Base-by-base conservation (phyloP, 2,329 filamentous ascomycete genomes). In the Penicillium sp. region DNA sequence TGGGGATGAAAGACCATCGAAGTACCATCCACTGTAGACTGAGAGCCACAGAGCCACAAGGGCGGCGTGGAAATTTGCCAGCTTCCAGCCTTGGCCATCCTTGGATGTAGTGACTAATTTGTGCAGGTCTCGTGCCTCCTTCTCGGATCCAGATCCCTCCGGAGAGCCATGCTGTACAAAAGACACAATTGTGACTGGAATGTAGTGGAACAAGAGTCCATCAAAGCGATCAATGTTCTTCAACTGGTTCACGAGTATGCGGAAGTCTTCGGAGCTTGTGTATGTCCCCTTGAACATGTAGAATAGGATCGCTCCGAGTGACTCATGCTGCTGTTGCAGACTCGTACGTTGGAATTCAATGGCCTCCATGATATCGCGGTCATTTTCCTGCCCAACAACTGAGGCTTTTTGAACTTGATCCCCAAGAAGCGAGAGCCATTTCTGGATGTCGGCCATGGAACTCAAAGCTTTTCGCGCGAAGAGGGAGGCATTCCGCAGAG, bases 21-120 rank as follows among this genome's bases (percentile, higher is more conserved):
- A 82, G 71, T 92, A 96, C 80, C 91, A 90, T 3, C 91, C 91
- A 64, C 90, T 94, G 75, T 97, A 97, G 69, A 97, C 92, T 33
- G 91, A 88, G 46, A 97, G 82, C 94, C 94, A 99, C 83, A 90
- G 92, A 5, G 88, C 85, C 53, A 85, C 83, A 13, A 92, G 83
- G 4, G 91, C 88, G 45, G 92, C 90, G 66, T 92, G 88, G 13
- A 97, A 82, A 65, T 87, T 88, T 16, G 87, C 81, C 39, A 96
- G 73, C 23, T 83, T 80, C 90, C 92, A 96, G 16, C 82, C 77
- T 41, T 87, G 79, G 58, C 86, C 84, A 49, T 92, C 89, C 45
- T 84, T 78, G 19, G 84, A 82, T 38, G 84, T 82, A 63, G 88
- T 85, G 23, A 97, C 81, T 36, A 85, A 79, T 15, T 81, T 76